A percentile compares a stretch with the other conserved stretches of the same genome.
phyloP scores from a whole-genome alignment of 495 filamentous ascomycete genomes.

The Penicillium chermesinum region DNA sequence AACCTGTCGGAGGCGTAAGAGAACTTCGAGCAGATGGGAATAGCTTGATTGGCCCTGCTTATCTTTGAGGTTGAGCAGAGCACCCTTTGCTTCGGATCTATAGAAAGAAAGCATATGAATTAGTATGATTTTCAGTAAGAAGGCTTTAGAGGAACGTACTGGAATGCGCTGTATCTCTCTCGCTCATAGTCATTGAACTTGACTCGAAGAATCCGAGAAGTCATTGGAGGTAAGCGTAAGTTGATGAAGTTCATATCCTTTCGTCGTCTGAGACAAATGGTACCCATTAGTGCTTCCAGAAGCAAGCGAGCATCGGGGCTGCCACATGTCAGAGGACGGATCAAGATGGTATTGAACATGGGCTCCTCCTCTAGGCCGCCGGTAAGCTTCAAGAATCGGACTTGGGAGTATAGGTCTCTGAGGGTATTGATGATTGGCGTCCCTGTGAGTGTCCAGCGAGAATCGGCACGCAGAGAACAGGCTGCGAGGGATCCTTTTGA shows the following conservation, averaged over 20 bases:
- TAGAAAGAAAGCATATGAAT: too few species aligned
- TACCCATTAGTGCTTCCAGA: conserved; percentile 71
- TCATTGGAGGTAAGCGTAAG: conserved; percentile 69
- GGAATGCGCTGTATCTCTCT: conserved; percentile 74
- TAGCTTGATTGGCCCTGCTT: conserved; percentile 47
- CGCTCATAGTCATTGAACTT: conserved; percentile 70
- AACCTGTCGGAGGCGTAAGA: conserved; percentile 79
- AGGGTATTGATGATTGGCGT: conserved; percentile 75
- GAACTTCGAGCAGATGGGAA: conserved; percentile 69
- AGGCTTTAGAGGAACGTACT: too few species aligned
- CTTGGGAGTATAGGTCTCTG: conserved; percentile 75
- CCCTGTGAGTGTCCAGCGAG: conserved; percentile 79
- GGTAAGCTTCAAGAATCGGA: conserved; percentile 71
- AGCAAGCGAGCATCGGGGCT: conserved; percentile 55
- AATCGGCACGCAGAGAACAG: conserved; percentile 59
- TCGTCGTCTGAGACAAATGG: conserved; percentile 76
- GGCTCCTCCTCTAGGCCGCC: conserved; percentile 72
- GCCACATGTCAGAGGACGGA: conserved; percentile 61
- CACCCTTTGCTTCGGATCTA: conserved; percentile 68
- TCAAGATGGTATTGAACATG: conserved; percentile 71
- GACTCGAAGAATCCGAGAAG: conserved; percentile 75
- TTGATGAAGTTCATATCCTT: conserved; percentile 92
- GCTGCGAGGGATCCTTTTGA: conserved; percentile 68
- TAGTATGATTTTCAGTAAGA: too few species aligned
- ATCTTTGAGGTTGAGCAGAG: conserved; percentile 56